Conservation (phyloP, 345 rosid species). For the Salix dunnii region DNA sequence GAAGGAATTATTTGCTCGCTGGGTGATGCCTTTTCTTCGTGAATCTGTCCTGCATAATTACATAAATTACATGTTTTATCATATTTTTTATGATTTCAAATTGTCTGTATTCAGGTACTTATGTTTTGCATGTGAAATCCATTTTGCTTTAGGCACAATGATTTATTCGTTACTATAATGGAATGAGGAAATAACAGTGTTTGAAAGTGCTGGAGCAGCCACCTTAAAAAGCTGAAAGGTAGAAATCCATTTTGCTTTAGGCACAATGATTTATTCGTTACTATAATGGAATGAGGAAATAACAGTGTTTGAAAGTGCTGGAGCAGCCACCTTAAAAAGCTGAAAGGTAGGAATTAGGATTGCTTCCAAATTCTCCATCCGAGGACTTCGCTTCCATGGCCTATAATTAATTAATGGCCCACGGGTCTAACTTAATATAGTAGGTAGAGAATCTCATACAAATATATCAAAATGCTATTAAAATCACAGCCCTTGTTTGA, state of each 20-base stretch:
- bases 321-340: not conserved
- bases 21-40: conserved; percentile 43
- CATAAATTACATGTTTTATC: not conserved
- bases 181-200: not conserved
- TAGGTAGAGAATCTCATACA: not conserved
- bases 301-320: not conserved
- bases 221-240: not conserved
- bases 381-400: not conserved
- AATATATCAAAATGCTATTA: not conserved
- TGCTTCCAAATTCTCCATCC: not conserved
- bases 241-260: not conserved
- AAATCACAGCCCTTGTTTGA: not conserved
- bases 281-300: conserved; percentile 2
- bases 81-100: not conserved
- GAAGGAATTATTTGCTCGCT: conserved; percentile 69
- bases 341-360: not conserved
- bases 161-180: not conserved
- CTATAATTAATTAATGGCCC: not conserved
- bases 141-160: not conserved
- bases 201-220: not conserved
- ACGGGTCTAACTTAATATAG: not conserved
- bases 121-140: not conserved
- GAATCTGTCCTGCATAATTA: conserved; percentile 2
- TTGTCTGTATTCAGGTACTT: not conserved
- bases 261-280: not conserved